A percentile compares a stretch with the other conserved stretches of the same genome.
phyloP scores from a whole-genome alignment of 441 rosid genomes.

The Gossypium schwendimanii region DNA sequence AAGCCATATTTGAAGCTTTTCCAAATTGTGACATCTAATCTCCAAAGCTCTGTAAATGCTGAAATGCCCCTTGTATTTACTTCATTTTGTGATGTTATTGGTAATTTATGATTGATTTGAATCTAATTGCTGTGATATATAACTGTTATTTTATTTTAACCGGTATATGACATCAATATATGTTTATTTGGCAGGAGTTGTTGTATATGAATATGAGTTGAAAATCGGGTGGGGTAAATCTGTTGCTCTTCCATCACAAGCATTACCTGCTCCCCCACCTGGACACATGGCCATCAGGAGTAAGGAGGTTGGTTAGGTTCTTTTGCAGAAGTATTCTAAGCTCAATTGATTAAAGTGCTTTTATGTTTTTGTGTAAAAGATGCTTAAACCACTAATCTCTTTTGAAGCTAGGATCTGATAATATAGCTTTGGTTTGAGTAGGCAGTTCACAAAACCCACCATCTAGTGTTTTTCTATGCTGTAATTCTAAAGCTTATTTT shows the following conservation, averaged over 20 bases:
- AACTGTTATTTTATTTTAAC: neutral
- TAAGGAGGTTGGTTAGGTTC: slow-evolving; percentile 70
- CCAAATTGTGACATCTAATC: too few relatives aligned
- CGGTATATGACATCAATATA: slow-evolving; percentile 5
- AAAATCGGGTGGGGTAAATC: slow-evolving; percentile 99
- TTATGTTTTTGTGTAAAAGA: slow-evolving; percentile 7
- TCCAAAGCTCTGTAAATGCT: neutral
- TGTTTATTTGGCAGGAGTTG: slow-evolving; percentile 57
- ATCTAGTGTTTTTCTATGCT: slow-evolving; percentile 3
- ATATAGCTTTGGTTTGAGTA: slow-evolving; percentile 7
- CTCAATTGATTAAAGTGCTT: slow-evolving; percentile 11
- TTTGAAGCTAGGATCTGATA: slow-evolving; percentile 1
- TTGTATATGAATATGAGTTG: slow-evolving; percentile 91
- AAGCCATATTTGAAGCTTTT: too few relatives aligned
- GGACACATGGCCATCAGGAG: slow-evolving; percentile 99
- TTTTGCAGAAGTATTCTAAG: slow-evolving; percentile 14
- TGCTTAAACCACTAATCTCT: slow-evolving; percentile 2
- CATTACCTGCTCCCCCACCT: slow-evolving; percentile 98
- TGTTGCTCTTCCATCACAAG: slow-evolving; percentile 98
- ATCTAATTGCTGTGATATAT: neutral
- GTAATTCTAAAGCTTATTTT: slow-evolving; percentile 23
- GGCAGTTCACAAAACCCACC: neutral
- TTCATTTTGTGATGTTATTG: neutral
- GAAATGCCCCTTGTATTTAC: neutral
- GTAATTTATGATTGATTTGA: slow-evolving; percentile 6